phyloP scores from a whole-genome alignment of 2,329 filamentous ascomycete genomes.

The Aspergillus latus region DNA sequence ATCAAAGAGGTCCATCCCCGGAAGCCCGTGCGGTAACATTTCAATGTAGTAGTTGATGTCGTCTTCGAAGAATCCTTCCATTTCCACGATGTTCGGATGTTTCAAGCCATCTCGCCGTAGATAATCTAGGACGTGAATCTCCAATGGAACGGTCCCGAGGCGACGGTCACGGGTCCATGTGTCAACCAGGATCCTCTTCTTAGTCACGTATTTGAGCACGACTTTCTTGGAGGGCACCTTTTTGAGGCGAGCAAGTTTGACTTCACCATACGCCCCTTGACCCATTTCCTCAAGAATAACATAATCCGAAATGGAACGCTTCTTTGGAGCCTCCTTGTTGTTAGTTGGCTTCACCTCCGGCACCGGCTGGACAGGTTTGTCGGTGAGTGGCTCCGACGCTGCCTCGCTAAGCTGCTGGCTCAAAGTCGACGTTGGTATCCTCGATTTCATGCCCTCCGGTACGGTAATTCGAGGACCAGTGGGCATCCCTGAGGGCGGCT shows the following conservation, averaged over 20 bases:
- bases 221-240: constrained; percentile 73
- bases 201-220: constrained; percentile 97
- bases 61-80: constrained; percentile 67
- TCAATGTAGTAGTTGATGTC: constrained; percentile 93
- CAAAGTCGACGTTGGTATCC: constrained; percentile 48
- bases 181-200: constrained; percentile 92
- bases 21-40: constrained; percentile 88
- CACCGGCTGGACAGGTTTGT: constrained; percentile 41
- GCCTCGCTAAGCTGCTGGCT: constrained; percentile 54
- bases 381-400: constrained; percentile 46
- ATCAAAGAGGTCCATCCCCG: constrained; percentile 98
- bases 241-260: constrained; percentile 89
- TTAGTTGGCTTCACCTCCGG: constrained; percentile 28
- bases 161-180: constrained; percentile 95
- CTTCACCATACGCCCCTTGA: constrained; percentile 94
- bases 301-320: constrained; percentile 88
- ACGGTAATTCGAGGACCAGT: constrained; percentile 23
- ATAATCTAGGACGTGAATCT: constrained; percentile 96
- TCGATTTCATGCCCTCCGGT: constrained; percentile 31
- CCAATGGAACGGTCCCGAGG: constrained; percentile 89
- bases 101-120: constrained; percentile 69
- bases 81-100: constrained; percentile 67
- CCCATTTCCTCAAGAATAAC: constrained; percentile 96
- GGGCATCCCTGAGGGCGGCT: constrained; percentile 57
- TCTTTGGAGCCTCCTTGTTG: constrained; percentile 48